These are phyloP conservation scores for Ophiognomonia clavigignenti-juglandacearum DNA, from an alignment of 2,329 filamentous ascomycete genomes.

Conservation along the genomic window DNA sequence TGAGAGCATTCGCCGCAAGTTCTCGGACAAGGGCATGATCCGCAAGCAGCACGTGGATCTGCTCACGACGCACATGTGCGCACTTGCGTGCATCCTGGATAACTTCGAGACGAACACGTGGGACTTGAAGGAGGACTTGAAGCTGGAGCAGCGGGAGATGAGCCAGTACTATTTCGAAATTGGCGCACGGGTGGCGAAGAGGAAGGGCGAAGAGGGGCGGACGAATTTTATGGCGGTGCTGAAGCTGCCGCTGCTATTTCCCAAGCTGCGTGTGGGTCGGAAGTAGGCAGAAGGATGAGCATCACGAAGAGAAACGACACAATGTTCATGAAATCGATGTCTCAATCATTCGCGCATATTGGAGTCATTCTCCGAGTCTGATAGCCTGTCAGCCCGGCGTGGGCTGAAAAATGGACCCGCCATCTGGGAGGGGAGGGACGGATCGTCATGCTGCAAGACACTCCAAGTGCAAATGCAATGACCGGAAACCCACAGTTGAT, in stretches of 20 bases:
- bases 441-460: too few relatives aligned
- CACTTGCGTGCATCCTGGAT: conserved; percentile 66
- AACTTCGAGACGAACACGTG: conserved; percentile 68
- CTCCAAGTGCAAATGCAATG: too few relatives aligned
- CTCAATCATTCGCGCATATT: too few relatives aligned
- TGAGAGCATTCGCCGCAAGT: conserved; percentile 64
- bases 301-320: too few relatives aligned
- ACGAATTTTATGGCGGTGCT: conserved; percentile 60
- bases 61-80: conserved; percentile 68
- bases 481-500: too few relatives aligned
- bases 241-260: conserved; percentile 76
- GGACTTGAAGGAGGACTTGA: conserved; percentile 66
- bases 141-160: conserved; percentile 66
- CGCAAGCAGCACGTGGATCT: conserved; percentile 69
- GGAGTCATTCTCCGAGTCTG: too few relatives aligned
- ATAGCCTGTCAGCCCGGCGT: too few relatives aligned
- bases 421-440: too few relatives aligned
- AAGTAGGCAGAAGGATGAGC: too few relatives aligned
- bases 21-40: conserved; percentile 59
- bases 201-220: conserved; percentile 56
- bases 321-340: too few relatives aligned
- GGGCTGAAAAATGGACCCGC: too few relatives aligned
- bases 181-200: conserved; percentile 61
- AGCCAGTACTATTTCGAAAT: conserved; percentile 71
- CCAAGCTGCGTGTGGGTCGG: conserved; percentile 47